A percentile compares a stretch with the other conserved stretches of the same genome.
phyloP scores from a whole-genome alignment of 78 protist genomes.

The Dictyostelium firmibasis region DNA sequence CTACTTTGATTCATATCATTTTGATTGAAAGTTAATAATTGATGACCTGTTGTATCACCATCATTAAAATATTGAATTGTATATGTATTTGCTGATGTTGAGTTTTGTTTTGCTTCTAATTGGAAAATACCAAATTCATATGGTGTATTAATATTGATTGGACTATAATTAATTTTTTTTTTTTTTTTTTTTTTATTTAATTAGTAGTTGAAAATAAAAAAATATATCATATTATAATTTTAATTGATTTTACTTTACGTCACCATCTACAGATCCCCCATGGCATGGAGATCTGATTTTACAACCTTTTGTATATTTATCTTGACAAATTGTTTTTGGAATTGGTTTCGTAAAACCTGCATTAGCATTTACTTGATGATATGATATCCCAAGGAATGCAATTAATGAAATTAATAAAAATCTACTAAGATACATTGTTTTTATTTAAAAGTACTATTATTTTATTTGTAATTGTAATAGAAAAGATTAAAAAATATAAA shows the following conservation, averaged over 20 bases:
- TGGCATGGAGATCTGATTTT: neutral
- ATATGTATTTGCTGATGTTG: slow-evolving; percentile 27
- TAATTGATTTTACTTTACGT: slow-evolving; percentile 48
- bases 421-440: neutral
- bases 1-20: slow-evolving; percentile 34
- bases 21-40: slow-evolving; percentile 61
- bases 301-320: neutral
- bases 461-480: neutral
- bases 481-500: neutral
- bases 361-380: neutral
- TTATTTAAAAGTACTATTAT: neutral
- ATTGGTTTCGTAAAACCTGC: slow-evolving; percentile 51
- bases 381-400: neutral
- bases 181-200: no score
- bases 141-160: neutral
- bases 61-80: slow-evolving; percentile 48
- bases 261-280: neutral
- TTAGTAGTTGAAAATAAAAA: neutral
- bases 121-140: slow-evolving; percentile 35
- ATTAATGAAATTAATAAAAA: neutral
- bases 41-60: slow-evolving; percentile 16
- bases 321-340: slow-evolving; percentile 25
- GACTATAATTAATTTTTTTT: no score
- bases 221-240: no score
- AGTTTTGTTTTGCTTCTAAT: neutral